phyloP scores from a whole-genome alignment of 176 grass and related monocot species.

The Zizania latifolia region DNA sequence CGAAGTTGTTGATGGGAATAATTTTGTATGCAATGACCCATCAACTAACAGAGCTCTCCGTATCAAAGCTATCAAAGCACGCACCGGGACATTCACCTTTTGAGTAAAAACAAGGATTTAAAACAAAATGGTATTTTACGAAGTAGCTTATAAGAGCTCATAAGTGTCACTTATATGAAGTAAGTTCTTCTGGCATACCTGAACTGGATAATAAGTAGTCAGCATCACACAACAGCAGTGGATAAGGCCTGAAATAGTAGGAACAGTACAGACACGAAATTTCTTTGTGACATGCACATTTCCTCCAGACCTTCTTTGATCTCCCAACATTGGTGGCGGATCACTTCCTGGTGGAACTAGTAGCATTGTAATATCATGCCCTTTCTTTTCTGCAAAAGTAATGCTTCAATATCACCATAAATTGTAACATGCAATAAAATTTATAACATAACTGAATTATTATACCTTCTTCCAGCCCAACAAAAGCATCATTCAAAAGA shows the following conservation, averaged over 20 bases:
- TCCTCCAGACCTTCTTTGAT: conserved; percentile 37
- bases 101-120: conserved; percentile 14
- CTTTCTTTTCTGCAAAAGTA: conserved; percentile 56
- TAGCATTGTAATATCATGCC: conserved; percentile 58
- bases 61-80: conserved; percentile 55
- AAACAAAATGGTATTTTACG: background rate
- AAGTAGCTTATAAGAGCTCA: conserved; percentile 16
- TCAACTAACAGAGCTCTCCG: conserved; percentile 59
- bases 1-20: conserved; percentile 71
- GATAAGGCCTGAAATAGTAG: conserved; percentile 60
- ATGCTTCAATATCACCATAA: conserved; percentile 18
- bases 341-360: conserved; percentile 76
- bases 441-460: background rate
- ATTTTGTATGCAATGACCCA: conserved; percentile 56
- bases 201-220: conserved; percentile 75
- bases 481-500: conserved; percentile 70
- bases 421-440: conserved; percentile 7
- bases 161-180: background rate
- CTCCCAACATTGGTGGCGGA: conserved; percentile 46
- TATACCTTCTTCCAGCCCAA: conserved; percentile 77
- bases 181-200: conserved; percentile 43
- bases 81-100: conserved; percentile 65
- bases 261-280: conserved; percentile 49
- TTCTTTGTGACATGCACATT: conserved; percentile 54
- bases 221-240: conserved; percentile 74